phyloP scores from a whole-genome alignment of 176 grass and related monocot genomes.

The Calamus simplicifolius region DNA sequence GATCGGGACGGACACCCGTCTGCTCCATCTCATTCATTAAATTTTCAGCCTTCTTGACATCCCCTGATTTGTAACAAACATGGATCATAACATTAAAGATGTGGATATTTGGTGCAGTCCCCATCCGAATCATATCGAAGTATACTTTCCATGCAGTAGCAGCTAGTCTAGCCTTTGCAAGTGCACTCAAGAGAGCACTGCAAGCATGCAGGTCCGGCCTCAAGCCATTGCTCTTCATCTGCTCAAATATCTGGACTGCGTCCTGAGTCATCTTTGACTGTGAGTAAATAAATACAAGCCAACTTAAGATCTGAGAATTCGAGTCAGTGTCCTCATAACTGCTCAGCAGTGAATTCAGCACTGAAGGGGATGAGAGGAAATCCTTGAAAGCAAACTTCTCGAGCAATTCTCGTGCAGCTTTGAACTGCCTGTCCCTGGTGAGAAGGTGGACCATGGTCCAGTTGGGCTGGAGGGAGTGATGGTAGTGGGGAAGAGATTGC shows the following conservation, averaged over 20 bases:
- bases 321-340: not conserved
- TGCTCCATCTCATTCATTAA: slow-evolving; percentile 53
- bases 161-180: slow-evolving; percentile 53
- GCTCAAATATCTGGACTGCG: slow-evolving; percentile 32
- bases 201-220: slow-evolving; percentile 51
- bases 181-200: slow-evolving; percentile 40
- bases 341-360: slow-evolving; percentile 22
- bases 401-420: slow-evolving; percentile 21
- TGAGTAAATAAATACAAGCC: slow-evolving; percentile 28
- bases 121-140: slow-evolving; percentile 30
- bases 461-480: slow-evolving; percentile 35
- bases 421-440: slow-evolving; percentile 13
- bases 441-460: slow-evolving; percentile 46
- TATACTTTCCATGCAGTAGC: slow-evolving; percentile 66
- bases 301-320: slow-evolving; percentile 31
- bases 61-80: slow-evolving; percentile 68
- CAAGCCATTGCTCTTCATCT: slow-evolving; percentile 21
- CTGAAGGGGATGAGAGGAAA: slow-evolving; percentile 29
- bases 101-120: slow-evolving; percentile 44
- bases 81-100: slow-evolving; percentile 87
- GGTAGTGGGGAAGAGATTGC: slow-evolving; percentile 31
- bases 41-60: slow-evolving; percentile 29
- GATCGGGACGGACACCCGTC: slow-evolving; percentile 31
- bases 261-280: slow-evolving; percentile 30
- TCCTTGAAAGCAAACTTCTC: slow-evolving; percentile 35